phyloP scores from a whole-genome alignment of 768 basidiomycete genomes.

The Amanita muscaria region DNA sequence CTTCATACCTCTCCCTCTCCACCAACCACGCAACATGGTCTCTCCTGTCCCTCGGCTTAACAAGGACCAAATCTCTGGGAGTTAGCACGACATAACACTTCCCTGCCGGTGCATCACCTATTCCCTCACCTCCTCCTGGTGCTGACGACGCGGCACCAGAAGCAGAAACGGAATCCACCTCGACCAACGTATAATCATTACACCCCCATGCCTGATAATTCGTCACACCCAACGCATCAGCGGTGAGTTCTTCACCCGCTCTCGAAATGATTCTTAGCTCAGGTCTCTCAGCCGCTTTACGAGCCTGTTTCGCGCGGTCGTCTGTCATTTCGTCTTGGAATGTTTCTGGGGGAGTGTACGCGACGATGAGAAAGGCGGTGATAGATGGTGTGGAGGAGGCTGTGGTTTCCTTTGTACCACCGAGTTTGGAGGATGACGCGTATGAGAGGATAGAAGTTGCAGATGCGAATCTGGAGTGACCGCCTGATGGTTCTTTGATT shows the following conservation, averaged over 20 bases:
- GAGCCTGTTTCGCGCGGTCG: conserved; percentile 65
- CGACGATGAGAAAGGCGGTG: conserved; percentile 78
- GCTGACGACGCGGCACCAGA: background rate
- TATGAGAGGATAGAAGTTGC: background rate
- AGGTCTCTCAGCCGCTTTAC: conserved; percentile 84
- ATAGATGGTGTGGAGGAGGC: conserved; percentile 23
- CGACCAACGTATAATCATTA: conserved; percentile 80
- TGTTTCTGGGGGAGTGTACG: conserved; percentile 76
- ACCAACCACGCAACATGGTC: conserved; percentile 94
- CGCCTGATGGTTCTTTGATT: background rate
- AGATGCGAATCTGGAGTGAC: background rate
- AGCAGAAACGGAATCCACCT: conserved; percentile 22
- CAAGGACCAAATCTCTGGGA: conserved; percentile 80
- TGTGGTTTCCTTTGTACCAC: background rate
- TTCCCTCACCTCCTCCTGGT: conserved; percentile 20
- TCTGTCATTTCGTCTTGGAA: conserved; percentile 64
- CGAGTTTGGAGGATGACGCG: background rate
- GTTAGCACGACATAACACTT: conserved; percentile 77
- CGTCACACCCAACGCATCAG: conserved; percentile 73
- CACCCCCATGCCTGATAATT: conserved; percentile 82
- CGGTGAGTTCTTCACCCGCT: conserved; percentile 78
- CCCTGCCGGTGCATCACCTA: conserved; percentile 21
- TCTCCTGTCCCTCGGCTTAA: conserved; percentile 76
- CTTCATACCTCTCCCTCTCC: conserved; percentile 77
- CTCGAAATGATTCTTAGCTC: conserved; percentile 89